Percentiles rank a stretch among this genome's conserved stretches.
Conservation (phyloP, 352 stramenopile species). For the Pythium periplocum region DNA sequence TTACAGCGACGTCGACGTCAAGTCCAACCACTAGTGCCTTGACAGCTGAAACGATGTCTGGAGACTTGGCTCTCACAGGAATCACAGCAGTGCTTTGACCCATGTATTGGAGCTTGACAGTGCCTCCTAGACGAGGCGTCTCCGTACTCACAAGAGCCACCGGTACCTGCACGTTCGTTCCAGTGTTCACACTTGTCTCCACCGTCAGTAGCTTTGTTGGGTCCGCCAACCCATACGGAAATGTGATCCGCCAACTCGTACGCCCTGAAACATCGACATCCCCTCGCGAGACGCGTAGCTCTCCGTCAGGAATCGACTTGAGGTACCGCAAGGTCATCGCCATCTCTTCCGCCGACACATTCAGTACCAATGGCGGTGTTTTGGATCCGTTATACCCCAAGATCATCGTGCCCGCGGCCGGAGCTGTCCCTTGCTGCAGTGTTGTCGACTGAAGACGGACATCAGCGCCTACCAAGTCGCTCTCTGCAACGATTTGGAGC, state of each 20-base stretch:
- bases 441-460: slow-evolving; percentile 20
- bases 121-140: slow-evolving; percentile 32
- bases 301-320: slow-evolving; percentile 47
- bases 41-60: slow-evolving; percentile 22
- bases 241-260: slow-evolving; percentile 51
- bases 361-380: slow-evolving; percentile 58
- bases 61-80: slow-evolving; percentile 16
- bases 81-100: slow-evolving; percentile 30
- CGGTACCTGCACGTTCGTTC: no score
- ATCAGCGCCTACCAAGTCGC: slow-evolving; percentile 19
- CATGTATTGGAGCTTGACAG: slow-evolving; percentile 28
- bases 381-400: slow-evolving; percentile 42
- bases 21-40: slow-evolving; percentile 14
- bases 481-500: slow-evolving; percentile 13
- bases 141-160: slow-evolving; percentile 24
- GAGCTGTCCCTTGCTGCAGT: slow-evolving; percentile 29
- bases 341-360: slow-evolving; percentile 84
- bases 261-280: slow-evolving; percentile 23
- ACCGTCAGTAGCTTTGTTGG: slow-evolving; percentile 23
- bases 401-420: slow-evolving; percentile 41
- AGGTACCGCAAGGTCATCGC: slow-evolving; percentile 64
- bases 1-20: slow-evolving; percentile 16
- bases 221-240: slow-evolving; percentile 33
- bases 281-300: slow-evolving; percentile 35
- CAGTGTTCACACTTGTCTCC: no score